These are phyloP conservation scores for Podaxis sp. DNA, from an alignment of 768 basidiomycete species.

Conservation along the genomic window DNA sequence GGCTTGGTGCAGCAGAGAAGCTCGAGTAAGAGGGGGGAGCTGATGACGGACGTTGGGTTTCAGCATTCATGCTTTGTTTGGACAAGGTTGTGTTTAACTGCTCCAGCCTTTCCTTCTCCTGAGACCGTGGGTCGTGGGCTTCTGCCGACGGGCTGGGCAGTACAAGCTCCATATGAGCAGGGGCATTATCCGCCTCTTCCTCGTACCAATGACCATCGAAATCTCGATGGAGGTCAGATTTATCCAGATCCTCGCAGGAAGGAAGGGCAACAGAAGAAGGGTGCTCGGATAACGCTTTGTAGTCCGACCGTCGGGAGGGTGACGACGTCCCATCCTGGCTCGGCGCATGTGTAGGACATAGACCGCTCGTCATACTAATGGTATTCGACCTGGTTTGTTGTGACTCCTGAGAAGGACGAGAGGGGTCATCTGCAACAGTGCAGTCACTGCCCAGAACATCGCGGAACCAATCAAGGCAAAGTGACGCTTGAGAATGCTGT, in stretches of 20 bases:
- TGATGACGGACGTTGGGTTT: neutral
- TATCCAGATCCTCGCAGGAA: neutral
- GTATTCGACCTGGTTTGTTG: neutral
- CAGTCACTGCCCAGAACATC: conserved; percentile 26
- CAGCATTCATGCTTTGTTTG: neutral
- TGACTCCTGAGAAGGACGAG: neutral
- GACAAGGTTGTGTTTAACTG: too few species aligned
- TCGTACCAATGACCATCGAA: neutral
- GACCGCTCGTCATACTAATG: neutral
- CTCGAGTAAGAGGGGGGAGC: conserved; percentile 2
- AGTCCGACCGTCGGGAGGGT: neutral
- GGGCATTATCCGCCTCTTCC: neutral
- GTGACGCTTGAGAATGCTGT: conserved; percentile 43
- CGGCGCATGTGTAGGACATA: neutral
- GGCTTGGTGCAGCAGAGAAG: conserved; percentile 5
- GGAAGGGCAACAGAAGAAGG: neutral
- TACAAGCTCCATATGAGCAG: neutral
- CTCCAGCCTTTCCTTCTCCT: neutral
- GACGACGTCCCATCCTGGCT: neutral
- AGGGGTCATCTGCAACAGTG: neutral
- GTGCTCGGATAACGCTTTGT: neutral
- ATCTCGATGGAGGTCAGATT: neutral
- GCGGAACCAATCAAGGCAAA: conserved; percentile 41
- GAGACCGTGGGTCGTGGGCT: neutral
- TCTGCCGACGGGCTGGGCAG: neutral